Percentiles rank a stretch among this genome's conserved stretches.
Evolutionary conservation across 1,284 basidiomycete species (phyloP).

Genomic region (Ceratobasidium sp.): DNA sequence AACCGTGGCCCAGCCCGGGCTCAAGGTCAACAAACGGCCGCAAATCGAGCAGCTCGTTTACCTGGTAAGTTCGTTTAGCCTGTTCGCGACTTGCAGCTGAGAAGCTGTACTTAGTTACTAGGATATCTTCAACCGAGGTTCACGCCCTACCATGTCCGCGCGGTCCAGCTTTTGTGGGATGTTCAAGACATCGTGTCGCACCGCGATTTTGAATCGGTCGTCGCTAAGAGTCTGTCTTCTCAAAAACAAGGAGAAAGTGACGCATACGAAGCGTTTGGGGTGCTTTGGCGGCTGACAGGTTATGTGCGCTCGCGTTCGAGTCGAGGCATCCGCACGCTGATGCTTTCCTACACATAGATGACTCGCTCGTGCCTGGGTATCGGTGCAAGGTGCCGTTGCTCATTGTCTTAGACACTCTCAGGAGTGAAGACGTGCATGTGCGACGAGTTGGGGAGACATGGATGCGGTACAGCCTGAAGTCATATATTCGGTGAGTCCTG

Average conservation of each 20-base stretch:
- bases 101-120: constrained; percentile 61
- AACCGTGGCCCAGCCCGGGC: constrained; percentile 59
- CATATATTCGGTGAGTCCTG: constrained; percentile 75
- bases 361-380: constrained; percentile 78
- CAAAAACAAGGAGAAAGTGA: constrained; percentile 49
- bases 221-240: constrained; percentile 72
- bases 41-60: constrained; percentile 65
- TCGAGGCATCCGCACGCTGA: constrained; percentile 9
- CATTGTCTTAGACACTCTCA: constrained; percentile 82
- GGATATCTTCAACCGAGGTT: constrained; percentile 72
- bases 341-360: constrained; percentile 62
- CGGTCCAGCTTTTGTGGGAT: constrained; percentile 86
- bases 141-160: constrained; percentile 79
- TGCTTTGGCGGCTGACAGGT: constrained; percentile 91
- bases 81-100: neutral
- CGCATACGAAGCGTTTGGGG: constrained; percentile 86
- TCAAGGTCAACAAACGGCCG: constrained; percentile 62
- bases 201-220: constrained; percentile 75
- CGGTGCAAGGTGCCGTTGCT: constrained; percentile 85
- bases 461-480: constrained; percentile 93
- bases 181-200: constrained; percentile 69
- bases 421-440: constrained; percentile 72
- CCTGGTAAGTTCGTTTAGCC: constrained; percentile 52
- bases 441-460: constrained; percentile 88
- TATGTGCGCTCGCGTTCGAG: constrained; percentile 35